A percentile compares a stretch with the other conserved stretches of the same genome.
phyloP scores from a whole-genome alignment of 352 stramenopile genomes.

The Paralagenidium karlingii region DNA sequence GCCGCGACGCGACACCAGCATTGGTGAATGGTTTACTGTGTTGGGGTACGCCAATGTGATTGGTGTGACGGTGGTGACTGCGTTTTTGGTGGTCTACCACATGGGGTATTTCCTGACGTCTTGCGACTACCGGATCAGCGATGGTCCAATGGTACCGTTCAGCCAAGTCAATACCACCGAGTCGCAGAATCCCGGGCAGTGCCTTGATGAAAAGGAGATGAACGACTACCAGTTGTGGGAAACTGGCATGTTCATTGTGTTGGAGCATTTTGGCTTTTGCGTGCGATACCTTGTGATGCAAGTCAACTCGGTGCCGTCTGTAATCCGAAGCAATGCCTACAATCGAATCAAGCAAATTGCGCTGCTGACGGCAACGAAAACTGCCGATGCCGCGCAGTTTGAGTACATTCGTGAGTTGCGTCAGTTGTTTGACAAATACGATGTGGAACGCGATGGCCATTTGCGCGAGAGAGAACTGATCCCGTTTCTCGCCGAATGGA shows the following conservation, averaged over 20 bases:
- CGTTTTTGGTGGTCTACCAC: slow-evolving; percentile 76
- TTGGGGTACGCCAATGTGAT: slow-evolving; percentile 81
- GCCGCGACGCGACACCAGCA: slow-evolving; percentile 67
- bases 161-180: slow-evolving; percentile 25
- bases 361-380: slow-evolving; percentile 35
- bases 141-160: slow-evolving; percentile 69
- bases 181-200: slow-evolving; percentile 16
- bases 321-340: slow-evolving; percentile 61
- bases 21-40: slow-evolving; percentile 75
- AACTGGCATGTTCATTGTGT: slow-evolving; percentile 68
- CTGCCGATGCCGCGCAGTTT: slow-evolving; percentile 55
- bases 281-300: slow-evolving; percentile 78
- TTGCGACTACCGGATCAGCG: slow-evolving; percentile 63
- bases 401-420: slow-evolving; percentile 75
- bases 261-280: slow-evolving; percentile 75
- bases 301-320: slow-evolving; percentile 54
- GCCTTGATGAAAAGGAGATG: slow-evolving; percentile 24
- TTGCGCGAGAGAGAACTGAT: slow-evolving; percentile 58
- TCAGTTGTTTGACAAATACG: slow-evolving; percentile 70
- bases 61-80: slow-evolving; percentile 65
- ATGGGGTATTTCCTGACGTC: slow-evolving; percentile 61
- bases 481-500: slow-evolving; percentile 66
- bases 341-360: slow-evolving; percentile 73
- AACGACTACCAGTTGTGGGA: slow-evolving; percentile 58
- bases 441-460: slow-evolving; percentile 46